Evolutionary conservation across 345 rosid species (phyloP), one percentile per base, ranked within the genome.

Genomic region (Arabidopsis suecica): DNA sequence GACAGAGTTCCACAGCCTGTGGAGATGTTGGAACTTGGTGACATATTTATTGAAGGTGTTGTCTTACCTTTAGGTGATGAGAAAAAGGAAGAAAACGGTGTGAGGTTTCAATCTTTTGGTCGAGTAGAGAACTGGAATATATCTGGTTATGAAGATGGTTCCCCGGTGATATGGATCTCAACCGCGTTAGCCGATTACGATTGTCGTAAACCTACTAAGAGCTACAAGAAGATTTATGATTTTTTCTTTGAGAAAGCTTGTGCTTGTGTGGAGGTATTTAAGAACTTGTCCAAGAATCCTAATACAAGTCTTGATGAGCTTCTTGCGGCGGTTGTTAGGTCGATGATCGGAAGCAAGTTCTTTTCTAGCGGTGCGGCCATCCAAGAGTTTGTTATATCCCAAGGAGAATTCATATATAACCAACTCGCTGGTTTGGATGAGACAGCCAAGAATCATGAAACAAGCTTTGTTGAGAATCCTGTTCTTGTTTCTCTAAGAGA

Each of bases 91-190:
- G 82, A 67, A 5, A 81, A 73, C 37, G 82, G 87, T 37, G 80
- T 88, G 13, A 72, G 82, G 67, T 87, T 89, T 9, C 59, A 80
- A 32, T 86, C 81, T 3, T 87, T 83, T 72, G 90, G 88, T 4
- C 80, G 87, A 4, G 61, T 88, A 1, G 86, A 87, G 74, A 18
- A 76, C 2, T 90, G 93, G 90, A 36, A 34, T 49, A 87, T 90
- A 28, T 83, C 91, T 48, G 91, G 93, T 2, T 85, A 83, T 23
- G 93, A 90, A 75, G 90, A 88, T 23, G 93, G 88, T 1, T 82
- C 72, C 0, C 91, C 88, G 0, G 85, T 84, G 11, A 58, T 88
- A 20, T 90, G 93, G 93, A 69, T 90, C 6, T 86, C 91, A 0
- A 88, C 91, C 1, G 84, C 82, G 5, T 10, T 77, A 37, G 90